Evolutionary conservation across 768 basidiomycete genomes (phyloP), one percentile per base, ranked within the genome.

Genomic region (Fibroporia radiculosa): DNA sequence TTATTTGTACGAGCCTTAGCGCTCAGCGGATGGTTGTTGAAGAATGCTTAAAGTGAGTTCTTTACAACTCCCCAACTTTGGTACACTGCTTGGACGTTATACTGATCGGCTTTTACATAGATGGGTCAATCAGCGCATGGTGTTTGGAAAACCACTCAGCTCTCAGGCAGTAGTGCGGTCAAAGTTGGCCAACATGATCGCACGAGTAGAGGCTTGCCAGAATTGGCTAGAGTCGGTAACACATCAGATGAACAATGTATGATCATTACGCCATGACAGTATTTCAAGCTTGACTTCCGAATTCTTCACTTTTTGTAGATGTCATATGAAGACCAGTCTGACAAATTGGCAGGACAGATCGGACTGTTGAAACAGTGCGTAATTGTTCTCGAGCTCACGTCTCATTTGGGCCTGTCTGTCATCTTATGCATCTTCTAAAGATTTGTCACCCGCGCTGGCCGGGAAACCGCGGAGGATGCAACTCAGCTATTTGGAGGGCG

Each of bases 191-290:
- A 63, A 66, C 38, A 96, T 97, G 90, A 93, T 97, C 38, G 81
- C 87, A 45, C 82, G 90, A 31, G 76, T 93, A 32, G 93, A 98
- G 66, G 75, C 73, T 16, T 80, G 71, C 48, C 93, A 95, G 58
- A 80, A 80, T 39, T 96, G 91, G 91, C 75, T 93, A 10, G 93
- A 98, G 69, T 75, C 71, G 18, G 70, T 96, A 43, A 96, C 92
- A 2, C 79, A 84, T 59, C 92, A 96, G 62, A 93, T 95, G 91
- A 89, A 84, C 59, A 81, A 90, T 56, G 86, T 88, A 44, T 26
- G 72, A 62, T 19, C 24, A 18, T 31, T 13, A 10, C 18, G 35
- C n/a, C n/a, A n/a, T n/a, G n/a, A n/a, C n/a, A n/a, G n/a, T n/a
- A n/a, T n/a, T n/a, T n/a, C n/a, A n/a, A n/a, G n/a, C n/a, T n/a